Evolutionary conservation across 305 asterid species (phyloP), one percentile per base, ranked within the genome.

Genomic region (Fraxinus paxiana): DNA sequence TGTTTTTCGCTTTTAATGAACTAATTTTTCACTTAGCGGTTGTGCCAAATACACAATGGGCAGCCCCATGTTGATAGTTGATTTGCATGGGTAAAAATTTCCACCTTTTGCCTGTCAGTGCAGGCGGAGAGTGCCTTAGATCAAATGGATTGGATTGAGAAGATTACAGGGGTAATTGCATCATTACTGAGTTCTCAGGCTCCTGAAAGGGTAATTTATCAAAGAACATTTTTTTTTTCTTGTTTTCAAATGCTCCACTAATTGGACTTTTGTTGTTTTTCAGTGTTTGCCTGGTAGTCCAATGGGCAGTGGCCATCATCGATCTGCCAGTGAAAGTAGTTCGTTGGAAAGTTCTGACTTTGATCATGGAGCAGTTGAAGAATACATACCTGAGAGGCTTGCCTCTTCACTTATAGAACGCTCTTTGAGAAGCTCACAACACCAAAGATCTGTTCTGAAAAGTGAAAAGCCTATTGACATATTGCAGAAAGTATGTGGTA

Each of bases 101-200:
- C 69, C 70, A 69, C 37, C 20, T 82, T 84, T 89, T 86, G 80
- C 85, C 81, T 82, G 88, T 89, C 78, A 61, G 82, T 88, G 91
- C 94, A 96, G 98, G 99, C 99, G 73, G 99, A 96, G 89, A 96
- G 97, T 86, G 93, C 98, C 84, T 85, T 92, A 83, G 99, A 96
- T 90, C 99, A 94, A 88, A 96, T 94, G 98, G 98, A 93, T 82
- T 96, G 99, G 99, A 92, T 96, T 75, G 99, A 96, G 91, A 96
- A 96, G 88, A 96, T 96, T 73, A 96, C 99, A 0, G 99, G 99
- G 79, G 98, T 94, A 78, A 94, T 96, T 81, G 99, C 99, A 38
- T 96, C 99, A 54, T 85, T 96, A 82, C 88, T 96, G 88, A 96
- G 98, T 87, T 94, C 98, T 41, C 99, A 96, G 94, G 91, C 92